Evolutionary conservation across 164 flowering plant genomes (phyloP).

Genomic region (Santalum album): DNA sequence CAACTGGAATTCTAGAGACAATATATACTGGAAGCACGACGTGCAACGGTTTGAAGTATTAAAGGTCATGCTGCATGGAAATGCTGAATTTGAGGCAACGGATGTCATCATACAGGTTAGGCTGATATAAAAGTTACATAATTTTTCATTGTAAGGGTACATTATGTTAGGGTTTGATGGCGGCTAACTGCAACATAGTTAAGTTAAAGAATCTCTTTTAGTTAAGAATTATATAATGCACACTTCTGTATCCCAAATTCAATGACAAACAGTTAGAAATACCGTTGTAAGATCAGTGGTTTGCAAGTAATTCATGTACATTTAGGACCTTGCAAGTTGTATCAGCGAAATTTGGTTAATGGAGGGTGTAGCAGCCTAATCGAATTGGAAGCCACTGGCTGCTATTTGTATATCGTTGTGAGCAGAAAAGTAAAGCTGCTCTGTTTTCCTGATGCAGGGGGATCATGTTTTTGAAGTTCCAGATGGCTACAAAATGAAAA

Average conservation of each 20-base stretch:
- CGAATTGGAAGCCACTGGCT: background rate
- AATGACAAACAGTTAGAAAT: no score
- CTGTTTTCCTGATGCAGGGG: conserved; percentile 43
- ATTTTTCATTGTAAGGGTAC: background rate
- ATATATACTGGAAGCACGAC: conserved; percentile 84
- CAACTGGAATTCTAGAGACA: conserved; percentile 60
- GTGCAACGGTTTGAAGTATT: conserved; percentile 57
- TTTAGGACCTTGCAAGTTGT: background rate
- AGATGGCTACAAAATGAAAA: conserved; percentile 64
- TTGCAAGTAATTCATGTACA: no score
- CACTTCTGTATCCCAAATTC: no score
- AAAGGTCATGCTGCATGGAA: conserved; percentile 79
- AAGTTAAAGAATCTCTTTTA: background rate
- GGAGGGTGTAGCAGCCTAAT: background rate
- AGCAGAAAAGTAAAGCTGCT: background rate
- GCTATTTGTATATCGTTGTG: background rate
- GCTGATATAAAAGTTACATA: background rate
- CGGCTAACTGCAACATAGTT: background rate
- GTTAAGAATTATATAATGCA: no score
- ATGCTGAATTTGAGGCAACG: conserved; percentile 93
- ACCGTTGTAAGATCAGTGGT: no score
- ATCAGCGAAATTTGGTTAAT: background rate
- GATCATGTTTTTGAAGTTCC: conserved; percentile 89
- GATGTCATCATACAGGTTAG: conserved; percentile 67
- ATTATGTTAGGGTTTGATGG: background rate